Percentiles rank a stretch among this genome's conserved stretches.
Evolutionary conservation across 331 rosid species (phyloP).

Genomic region (Quercus tomentella): DNA sequence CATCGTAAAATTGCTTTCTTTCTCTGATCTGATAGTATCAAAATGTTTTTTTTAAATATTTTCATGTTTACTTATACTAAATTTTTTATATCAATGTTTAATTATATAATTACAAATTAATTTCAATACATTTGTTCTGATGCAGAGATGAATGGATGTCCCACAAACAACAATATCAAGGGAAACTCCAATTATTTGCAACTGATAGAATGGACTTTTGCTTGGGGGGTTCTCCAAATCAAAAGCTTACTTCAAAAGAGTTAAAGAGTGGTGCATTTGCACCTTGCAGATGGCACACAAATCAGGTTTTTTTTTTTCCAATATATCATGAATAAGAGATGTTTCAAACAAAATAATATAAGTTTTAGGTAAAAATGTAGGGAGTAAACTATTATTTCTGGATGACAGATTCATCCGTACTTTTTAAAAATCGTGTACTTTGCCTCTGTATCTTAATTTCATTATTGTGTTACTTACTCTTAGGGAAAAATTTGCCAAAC

Average conservation of each 20-base stretch:
- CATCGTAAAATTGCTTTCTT: no score
- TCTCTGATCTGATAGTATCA: no score
- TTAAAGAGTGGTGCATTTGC: conserved; percentile 55
- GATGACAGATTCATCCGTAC: not conserved
- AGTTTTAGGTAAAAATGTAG: not conserved
- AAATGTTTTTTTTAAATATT: no score
- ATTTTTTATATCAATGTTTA: not conserved
- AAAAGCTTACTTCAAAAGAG: conserved; percentile 12
- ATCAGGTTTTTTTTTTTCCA: conserved; percentile 51
- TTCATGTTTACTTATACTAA: no score
- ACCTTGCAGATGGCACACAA: conserved; percentile 61
- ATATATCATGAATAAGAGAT: not conserved
- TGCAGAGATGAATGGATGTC: conserved; percentile 45
- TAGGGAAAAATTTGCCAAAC: no score
- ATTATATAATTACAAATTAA: not conserved
- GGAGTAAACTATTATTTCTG: not conserved
- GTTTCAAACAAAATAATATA: not conserved
- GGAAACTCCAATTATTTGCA: conserved; percentile 42
- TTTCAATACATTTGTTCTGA: conserved; percentile 1
- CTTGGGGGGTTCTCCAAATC: no score
- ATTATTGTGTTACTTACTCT: no score
- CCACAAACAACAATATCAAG: conserved; percentile 39
- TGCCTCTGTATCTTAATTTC: no score
- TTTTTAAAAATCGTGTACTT: not conserved
- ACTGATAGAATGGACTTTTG: no score